phyloP scores from a whole-genome alignment of 495 filamentous ascomycete species.

The Durotheca rogersii region DNA sequence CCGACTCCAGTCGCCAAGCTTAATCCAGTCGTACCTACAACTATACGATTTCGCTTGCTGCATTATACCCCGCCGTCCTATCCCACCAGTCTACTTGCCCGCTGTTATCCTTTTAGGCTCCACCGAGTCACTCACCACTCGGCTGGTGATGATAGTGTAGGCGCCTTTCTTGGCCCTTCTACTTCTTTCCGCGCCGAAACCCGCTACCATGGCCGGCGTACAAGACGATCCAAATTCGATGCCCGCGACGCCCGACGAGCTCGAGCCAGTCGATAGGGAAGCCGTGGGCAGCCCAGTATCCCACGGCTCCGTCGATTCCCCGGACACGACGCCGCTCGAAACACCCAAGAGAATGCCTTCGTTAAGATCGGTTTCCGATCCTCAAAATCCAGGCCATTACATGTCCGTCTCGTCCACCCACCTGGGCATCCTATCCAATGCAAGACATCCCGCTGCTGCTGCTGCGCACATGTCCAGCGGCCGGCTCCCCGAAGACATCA shows the following conservation, averaged over 20 bases:
- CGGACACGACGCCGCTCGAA: conserved; percentile 50
- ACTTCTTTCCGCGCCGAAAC: conserved; percentile 4
- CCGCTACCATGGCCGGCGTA: conserved; percentile 37
- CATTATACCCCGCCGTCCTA: conserved; percentile 5
- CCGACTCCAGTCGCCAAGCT: conserved; percentile 8
- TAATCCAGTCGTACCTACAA: conserved; percentile 1
- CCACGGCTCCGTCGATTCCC: conserved; percentile 45
- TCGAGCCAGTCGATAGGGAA: conserved; percentile 38
- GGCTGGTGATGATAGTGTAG: conserved; percentile 25
- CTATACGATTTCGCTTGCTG: conserved; percentile 2
- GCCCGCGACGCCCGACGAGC: conserved; percentile 45
- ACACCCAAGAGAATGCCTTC: conserved; percentile 53
- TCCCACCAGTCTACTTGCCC: conserved; percentile 1
- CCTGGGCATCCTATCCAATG: conserved; percentile 77
- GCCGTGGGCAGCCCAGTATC: conserved; percentile 38
- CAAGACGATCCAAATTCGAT: conserved; percentile 29
- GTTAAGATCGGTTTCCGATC: conserved; percentile 57
- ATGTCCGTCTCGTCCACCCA: conserved; percentile 79
- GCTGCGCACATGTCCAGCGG: conserved; percentile 55
- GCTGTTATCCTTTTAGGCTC: neutral
- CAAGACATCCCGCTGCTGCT: conserved; percentile 61
- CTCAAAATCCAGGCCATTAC: conserved; percentile 43
- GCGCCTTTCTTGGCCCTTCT: conserved; percentile 9
- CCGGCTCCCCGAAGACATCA: conserved; percentile 72
- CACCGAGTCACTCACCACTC: no score